These are phyloP conservation scores for Xylariaceae sp. DNA, from an alignment of 2,329 filamentous ascomycete genomes.

Conservation along the genomic window DNA sequence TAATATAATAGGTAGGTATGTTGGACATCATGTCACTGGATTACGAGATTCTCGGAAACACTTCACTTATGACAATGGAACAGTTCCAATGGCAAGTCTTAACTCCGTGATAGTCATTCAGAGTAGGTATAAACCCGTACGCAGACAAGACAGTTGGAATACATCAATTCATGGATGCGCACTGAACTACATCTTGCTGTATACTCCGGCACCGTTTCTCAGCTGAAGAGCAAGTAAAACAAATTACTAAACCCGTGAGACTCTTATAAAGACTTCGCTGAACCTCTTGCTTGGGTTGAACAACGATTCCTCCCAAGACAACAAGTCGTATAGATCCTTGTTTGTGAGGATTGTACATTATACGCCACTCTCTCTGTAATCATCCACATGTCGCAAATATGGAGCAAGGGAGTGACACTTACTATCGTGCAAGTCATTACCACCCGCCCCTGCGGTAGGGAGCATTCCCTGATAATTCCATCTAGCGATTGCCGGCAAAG, in stretches of 20 bases:
- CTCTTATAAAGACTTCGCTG: background rate
- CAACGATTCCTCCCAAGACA: no score
- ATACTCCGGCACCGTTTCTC: constrained; percentile 4
- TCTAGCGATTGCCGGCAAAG: background rate
- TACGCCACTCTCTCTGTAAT: background rate
- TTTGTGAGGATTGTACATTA: constrained; percentile 3
- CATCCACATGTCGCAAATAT: background rate
- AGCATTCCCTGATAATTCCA: background rate
- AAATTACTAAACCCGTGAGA: background rate
- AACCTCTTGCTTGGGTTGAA: background rate
- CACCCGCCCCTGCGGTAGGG: background rate
- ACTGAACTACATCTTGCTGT: background rate
- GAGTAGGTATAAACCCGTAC: background rate
- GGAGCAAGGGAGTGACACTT: constrained; percentile 1
- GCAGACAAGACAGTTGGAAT: background rate
- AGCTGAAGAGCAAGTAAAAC: constrained; percentile 6
- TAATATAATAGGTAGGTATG: no score
- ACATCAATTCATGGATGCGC: constrained; percentile 5
- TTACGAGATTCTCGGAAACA: no score
- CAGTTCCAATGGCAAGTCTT: background rate
- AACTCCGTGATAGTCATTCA: background rate
- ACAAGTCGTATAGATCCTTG: background rate
- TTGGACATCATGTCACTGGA: no score
- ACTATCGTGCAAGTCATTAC: background rate
- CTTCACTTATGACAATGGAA: no score